Evolutionary conservation across 768 basidiomycete genomes (phyloP).

Genomic region (Suillus discolor): DNA sequence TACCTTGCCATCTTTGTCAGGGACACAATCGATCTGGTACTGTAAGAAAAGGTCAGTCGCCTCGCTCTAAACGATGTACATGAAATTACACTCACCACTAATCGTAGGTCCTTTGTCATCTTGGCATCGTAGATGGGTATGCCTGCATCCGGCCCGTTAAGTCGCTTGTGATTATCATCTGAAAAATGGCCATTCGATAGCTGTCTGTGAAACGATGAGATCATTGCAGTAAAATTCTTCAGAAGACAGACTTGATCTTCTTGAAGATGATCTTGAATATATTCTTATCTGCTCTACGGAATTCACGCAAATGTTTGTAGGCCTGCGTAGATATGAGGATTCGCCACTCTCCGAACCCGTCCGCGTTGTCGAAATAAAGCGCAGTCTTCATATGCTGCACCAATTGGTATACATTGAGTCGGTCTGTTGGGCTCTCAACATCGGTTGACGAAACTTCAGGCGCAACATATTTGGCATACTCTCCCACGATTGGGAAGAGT

Average conservation of each 20-base stretch:
- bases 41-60: constrained; percentile 19
- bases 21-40: constrained; percentile 53
- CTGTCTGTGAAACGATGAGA: constrained; percentile 43
- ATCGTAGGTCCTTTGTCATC: constrained; percentile 53
- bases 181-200: constrained; percentile 73
- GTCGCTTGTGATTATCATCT: constrained; percentile 63
- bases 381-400: constrained; percentile 64
- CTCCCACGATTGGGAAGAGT: constrained; percentile 9
- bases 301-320: constrained; percentile 49
- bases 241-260: constrained; percentile 60
- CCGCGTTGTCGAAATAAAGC: constrained; percentile 57
- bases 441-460: not conserved
- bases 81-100: constrained; percentile 43
- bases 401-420: constrained; percentile 40
- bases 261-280: constrained; percentile 59
- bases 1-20: constrained; percentile 38
- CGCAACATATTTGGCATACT: not conserved
- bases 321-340: constrained; percentile 58
- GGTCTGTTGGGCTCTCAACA: not conserved
- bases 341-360: constrained; percentile 66
- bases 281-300: constrained; percentile 45
- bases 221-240: not conserved
- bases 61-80: not conserved
- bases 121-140: constrained; percentile 72
- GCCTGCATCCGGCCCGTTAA: constrained; percentile 45